Percentiles rank a stretch among this genome's conserved stretches.
Conservation (phyloP, 139 green algal species). For the Coelastrella sp. region DNA sequence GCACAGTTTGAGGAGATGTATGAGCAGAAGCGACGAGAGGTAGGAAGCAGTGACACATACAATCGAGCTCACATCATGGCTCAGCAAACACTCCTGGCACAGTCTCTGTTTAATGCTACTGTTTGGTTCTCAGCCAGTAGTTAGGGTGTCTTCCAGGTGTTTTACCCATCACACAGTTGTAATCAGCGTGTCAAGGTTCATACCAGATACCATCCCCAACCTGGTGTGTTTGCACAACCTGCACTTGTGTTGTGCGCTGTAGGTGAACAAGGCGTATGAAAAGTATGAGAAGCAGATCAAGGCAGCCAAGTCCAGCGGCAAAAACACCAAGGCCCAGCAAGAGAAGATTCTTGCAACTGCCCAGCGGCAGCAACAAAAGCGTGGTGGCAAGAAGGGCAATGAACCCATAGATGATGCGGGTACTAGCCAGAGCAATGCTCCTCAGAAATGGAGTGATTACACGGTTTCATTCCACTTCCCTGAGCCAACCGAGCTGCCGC, state of each 20-base stretch:
- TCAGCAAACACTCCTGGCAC: no score
- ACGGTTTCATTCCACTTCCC: slow-evolving; percentile 97
- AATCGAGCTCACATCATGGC: neutral
- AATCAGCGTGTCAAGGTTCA: no score
- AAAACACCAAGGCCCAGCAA: slow-evolving; percentile 79
- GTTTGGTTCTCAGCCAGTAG: neutral
- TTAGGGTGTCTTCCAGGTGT: neutral
- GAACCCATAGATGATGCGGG: slow-evolving; percentile 61
- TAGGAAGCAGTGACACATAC: slow-evolving; percentile 70
- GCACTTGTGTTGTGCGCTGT: neutral
- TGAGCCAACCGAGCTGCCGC: slow-evolving; percentile 92
- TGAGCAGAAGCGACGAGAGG: slow-evolving; percentile 95
- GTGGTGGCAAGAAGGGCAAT: slow-evolving; percentile 55
- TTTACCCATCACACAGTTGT: neutral
- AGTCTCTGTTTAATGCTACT: no score
- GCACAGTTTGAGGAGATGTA: slow-evolving; percentile 99
- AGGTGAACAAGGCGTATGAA: slow-evolving; percentile 80
- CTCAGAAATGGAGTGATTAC: slow-evolving; percentile 87
- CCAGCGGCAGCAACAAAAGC: slow-evolving; percentile 60
- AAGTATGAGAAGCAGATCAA: slow-evolving; percentile 97
- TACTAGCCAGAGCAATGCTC: slow-evolving; percentile 39
- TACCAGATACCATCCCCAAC: no score
- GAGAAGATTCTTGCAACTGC: slow-evolving; percentile 62
- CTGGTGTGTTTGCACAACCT: neutral
- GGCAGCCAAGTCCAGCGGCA: slow-evolving; percentile 81